Percentiles rank a stretch among this genome's conserved stretches.
These are phyloP conservation scores for Mortierella sp. DNA, from an alignment of 371 early-diverging fungal species.

Conservation along the genomic window DNA sequence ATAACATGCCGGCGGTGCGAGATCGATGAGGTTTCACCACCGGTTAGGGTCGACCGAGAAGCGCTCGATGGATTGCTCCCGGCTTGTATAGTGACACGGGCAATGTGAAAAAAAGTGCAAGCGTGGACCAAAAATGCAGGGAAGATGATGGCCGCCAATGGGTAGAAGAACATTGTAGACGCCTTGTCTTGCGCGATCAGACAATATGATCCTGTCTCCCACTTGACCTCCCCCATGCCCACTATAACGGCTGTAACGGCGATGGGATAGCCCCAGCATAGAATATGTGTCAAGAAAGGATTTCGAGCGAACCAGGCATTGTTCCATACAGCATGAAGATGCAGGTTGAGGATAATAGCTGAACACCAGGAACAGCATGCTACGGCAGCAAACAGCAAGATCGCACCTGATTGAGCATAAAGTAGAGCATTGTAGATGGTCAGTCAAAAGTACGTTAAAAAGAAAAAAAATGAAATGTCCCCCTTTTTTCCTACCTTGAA, in stretches of 20 bases:
- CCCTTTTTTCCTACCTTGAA: slow-evolving; percentile 58
- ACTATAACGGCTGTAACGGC: slow-evolving; percentile 59
- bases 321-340: slow-evolving; percentile 73
- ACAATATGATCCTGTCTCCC: slow-evolving; percentile 68
- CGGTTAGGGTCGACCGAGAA: slow-evolving; percentile 54
- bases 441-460: too few relatives aligned
- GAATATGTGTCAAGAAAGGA: slow-evolving; percentile 58
- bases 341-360: slow-evolving; percentile 70
- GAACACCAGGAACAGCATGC: slow-evolving; percentile 69
- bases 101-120: slow-evolving; percentile 71
- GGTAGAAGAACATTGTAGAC: slow-evolving; percentile 67
- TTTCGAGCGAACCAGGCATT: slow-evolving; percentile 67
- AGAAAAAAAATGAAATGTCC: too few relatives aligned
- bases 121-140: slow-evolving; percentile 68
- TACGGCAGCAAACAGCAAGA: slow-evolving; percentile 67
- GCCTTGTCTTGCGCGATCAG: slow-evolving; percentile 62
- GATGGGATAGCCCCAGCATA: slow-evolving; percentile 72
- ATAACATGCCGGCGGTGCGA: slow-evolving; percentile 65
- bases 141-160: slow-evolving; percentile 67
- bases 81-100: slow-evolving; percentile 60
- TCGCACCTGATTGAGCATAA: background rate
- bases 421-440: background rate
- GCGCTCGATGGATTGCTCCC: slow-evolving; percentile 59
- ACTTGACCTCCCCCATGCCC: slow-evolving; percentile 62
- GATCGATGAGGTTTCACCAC: slow-evolving; percentile 12